These are phyloP conservation scores for Alternaria dauci DNA, from an alignment of 2,329 filamentous ascomycete species.

Conservation along the genomic window DNA sequence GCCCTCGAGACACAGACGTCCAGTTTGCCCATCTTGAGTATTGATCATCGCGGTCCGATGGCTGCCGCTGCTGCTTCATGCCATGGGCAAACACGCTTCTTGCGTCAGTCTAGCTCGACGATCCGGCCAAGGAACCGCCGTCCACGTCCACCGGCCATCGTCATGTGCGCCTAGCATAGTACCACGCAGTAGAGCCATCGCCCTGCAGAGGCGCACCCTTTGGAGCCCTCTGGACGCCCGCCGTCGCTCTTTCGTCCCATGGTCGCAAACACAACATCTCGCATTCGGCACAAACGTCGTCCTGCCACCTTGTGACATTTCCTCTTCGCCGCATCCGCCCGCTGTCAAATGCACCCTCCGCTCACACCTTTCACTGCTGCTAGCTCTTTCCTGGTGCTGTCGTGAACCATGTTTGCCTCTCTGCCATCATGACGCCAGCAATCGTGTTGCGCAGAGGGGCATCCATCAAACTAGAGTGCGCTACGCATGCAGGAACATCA, in stretches of 20 bases:
- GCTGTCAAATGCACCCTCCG: slow-evolving; percentile 11
- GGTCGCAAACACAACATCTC: slow-evolving; percentile 4
- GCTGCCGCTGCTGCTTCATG: slow-evolving; percentile 10
- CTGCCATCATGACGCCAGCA: background rate
- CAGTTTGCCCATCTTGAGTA: slow-evolving; percentile 27
- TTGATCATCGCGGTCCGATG: slow-evolving; percentile 22
- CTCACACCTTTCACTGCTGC: background rate
- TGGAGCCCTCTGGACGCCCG: slow-evolving; percentile 5
- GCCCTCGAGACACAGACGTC: slow-evolving; percentile 23
- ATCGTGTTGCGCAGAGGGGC: slow-evolving; percentile 4
- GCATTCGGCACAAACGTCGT: background rate
- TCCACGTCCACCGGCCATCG: slow-evolving; percentile 3
- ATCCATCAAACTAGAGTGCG: slow-evolving; percentile 3
- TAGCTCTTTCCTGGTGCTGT: background rate
- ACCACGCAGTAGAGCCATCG: background rate
- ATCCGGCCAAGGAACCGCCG: slow-evolving; percentile 2
- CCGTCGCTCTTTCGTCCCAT: slow-evolving; percentile 6
- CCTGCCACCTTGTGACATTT: background rate
- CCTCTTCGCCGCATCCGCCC: slow-evolving; percentile 4
- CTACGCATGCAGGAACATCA: slow-evolving; percentile 22
- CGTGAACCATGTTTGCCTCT: slow-evolving; percentile 1
- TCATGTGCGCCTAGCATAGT: slow-evolving; percentile 2
- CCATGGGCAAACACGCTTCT: slow-evolving; percentile 9
- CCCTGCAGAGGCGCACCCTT: slow-evolving; percentile 4
- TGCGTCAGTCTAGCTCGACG: slow-evolving; percentile 11